Evolutionary conservation across 2,329 filamentous ascomycete species (phyloP).

Genomic region (Xylaria sp.): DNA sequence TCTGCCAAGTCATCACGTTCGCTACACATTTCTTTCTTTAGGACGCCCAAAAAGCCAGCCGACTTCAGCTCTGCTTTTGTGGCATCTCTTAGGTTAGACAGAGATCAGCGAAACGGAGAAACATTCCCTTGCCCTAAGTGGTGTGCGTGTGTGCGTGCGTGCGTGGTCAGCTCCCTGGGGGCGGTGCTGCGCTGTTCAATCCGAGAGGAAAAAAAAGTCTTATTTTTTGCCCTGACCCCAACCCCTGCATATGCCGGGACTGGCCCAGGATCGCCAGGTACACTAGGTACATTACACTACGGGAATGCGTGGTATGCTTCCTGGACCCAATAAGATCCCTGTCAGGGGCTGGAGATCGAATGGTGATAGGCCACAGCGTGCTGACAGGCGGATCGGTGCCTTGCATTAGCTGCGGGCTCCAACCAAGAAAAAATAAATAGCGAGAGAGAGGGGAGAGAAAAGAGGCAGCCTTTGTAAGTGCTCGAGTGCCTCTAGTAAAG

Average conservation of each 20-base stretch:
- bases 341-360: not conserved
- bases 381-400: constrained; percentile 38
- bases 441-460: constrained; percentile 1
- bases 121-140: not conserved
- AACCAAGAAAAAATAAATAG: constrained; percentile 25
- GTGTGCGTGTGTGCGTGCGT: not conserved
- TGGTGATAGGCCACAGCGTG: constrained; percentile 20
- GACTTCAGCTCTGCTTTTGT: constrained; percentile 7
- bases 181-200: constrained; percentile 29
- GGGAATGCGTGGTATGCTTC: constrained; percentile 22
- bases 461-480: constrained; percentile 22
- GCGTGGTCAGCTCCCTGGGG: constrained; percentile 20
- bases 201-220: constrained; percentile 14
- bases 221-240: constrained; percentile 19
- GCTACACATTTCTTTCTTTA: not conserved
- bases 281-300: constrained; percentile 5
- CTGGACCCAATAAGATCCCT: constrained; percentile 16
- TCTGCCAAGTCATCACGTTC: not conserved
- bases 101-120: constrained; percentile 13
- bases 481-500: not conserved
- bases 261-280: constrained; percentile 33
- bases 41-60: not conserved
- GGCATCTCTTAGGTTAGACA: not conserved
- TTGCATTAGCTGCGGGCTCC: constrained; percentile 30
- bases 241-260: constrained; percentile 31